These are phyloP conservation scores for Glaciozyma martinii DNA, from an alignment of 768 basidiomycete genomes.

Conservation along the genomic window DNA sequence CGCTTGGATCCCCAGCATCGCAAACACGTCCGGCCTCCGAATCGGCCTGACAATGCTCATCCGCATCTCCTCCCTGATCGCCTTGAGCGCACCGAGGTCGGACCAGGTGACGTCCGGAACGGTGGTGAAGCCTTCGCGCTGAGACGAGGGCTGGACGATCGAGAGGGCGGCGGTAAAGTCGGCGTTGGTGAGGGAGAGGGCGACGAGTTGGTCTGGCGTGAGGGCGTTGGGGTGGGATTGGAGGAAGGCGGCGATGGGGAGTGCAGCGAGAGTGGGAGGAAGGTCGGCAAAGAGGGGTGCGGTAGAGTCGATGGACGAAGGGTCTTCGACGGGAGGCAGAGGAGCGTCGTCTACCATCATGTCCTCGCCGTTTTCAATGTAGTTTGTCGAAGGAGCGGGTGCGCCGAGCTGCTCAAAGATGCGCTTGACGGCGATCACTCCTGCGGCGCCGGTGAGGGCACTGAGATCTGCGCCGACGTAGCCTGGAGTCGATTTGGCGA, in stretches of 20 bases:
- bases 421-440: conserved; percentile 90
- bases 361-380: conserved; percentile 36
- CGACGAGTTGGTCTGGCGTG: conserved; percentile 64
- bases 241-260: conserved; percentile 82
- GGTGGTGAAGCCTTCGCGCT: conserved; percentile 95
- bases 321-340: conserved; percentile 1
- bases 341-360: conserved; percentile 42
- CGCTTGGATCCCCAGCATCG: conserved; percentile 75
- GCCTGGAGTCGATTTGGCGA: conserved; percentile 91
- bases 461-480: conserved; percentile 94
- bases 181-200: conserved; percentile 65
- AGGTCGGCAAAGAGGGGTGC: conserved; percentile 45
- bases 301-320: conserved; percentile 2
- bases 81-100: conserved; percentile 85
- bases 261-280: conserved; percentile 43
- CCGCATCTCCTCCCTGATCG: conserved; percentile 77
- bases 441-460: conserved; percentile 83
- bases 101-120: conserved; percentile 92
- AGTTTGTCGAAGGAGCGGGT: conserved; percentile 53
- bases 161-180: conserved; percentile 78
- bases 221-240: conserved; percentile 74
- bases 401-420: conserved; percentile 74
- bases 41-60: conserved; percentile 98
- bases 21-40: conserved; percentile 77
- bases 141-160: conserved; percentile 88